phyloP scores from a whole-genome alignment of 2,329 filamentous ascomycete genomes.

The Ceratocystis cubensis region DNA sequence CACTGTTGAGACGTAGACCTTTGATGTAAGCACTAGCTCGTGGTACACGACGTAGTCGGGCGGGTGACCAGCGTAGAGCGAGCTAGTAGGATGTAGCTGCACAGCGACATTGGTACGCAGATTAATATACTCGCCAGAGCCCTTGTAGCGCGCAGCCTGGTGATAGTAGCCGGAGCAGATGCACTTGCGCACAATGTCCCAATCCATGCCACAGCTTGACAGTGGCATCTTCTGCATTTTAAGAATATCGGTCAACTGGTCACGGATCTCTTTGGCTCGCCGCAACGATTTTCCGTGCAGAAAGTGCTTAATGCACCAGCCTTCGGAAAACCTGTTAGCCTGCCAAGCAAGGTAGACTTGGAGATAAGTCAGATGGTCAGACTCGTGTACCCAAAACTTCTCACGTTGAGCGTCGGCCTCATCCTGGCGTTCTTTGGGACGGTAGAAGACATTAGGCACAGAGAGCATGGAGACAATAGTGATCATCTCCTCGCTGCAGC shows the following conservation, averaged over 20 bases:
- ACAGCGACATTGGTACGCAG: constrained; percentile 87
- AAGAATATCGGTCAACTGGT: constrained; percentile 91
- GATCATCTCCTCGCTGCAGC: constrained; percentile 93
- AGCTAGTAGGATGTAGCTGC: constrained; percentile 85
- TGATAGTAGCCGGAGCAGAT: constrained; percentile 98
- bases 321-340: constrained; percentile 75
- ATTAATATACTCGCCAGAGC: constrained; percentile 95
- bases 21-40: constrained; percentile 89
- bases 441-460: constrained; percentile 91
- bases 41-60: constrained; percentile 98
- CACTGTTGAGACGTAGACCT: constrained; percentile 96
- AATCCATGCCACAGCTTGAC: constrained; percentile 84
- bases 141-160: constrained; percentile 90
- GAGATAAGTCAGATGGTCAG: constrained; percentile 86
- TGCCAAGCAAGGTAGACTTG: constrained; percentile 96
- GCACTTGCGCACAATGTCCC: constrained; percentile 89
- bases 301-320: constrained; percentile 89
- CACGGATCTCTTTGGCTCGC: constrained; percentile 82
- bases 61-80: constrained; percentile 86
- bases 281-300: constrained; percentile 88
- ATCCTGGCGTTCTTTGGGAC: constrained; percentile 90
- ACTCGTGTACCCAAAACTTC: constrained; percentile 97
- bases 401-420: constrained; percentile 91
- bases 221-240: constrained; percentile 78
- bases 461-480: constrained; percentile 98